Base-by-base conservation (phyloP, 2,329 filamentous ascomycete genomes). In the Daldinia sp. region DNA sequence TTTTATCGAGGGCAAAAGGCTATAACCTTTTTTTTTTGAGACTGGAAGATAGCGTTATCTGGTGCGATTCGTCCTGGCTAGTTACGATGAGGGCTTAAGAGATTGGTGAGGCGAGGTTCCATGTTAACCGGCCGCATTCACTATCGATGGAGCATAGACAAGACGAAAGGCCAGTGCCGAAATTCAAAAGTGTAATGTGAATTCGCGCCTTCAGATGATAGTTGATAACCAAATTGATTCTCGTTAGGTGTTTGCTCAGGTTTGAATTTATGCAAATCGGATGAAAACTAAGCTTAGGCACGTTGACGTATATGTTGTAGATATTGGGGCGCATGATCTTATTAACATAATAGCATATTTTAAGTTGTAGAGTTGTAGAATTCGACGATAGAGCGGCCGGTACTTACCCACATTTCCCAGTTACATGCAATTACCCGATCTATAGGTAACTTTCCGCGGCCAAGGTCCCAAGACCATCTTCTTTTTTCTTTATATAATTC, bases 371-470 rank as follows among this genome's bases (percentile, higher is more conserved):
- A 15, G 21, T 13, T 19, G 4, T 10, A n/a, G n/a, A n/a, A n/a
- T n/a, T n/a, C n/a, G n/a, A n/a, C n/a, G n/a, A n/a, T n/a, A n/a
- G n/a, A n/a, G n/a, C n/a, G n/a, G n/a, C n/a, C n/a, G n/a, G n/a
- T 43, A 56, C 53, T 55, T 69, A 54, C 57, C 67, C 64, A 60
- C 64, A 64, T 58, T 53, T 39, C 4, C 23, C 35, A 41, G 41
- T 13, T 29, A 7, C 19, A 45, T 64, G 58, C 64, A 64, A 60
- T 58, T 64, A 59, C 54, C 64, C 64, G 54, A 59, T 57, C 41
- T 53, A 41, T 41, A 32, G 53, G 23, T 39, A 21, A 39, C 37
- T 25, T 30, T 21, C 30, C 47, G 35, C 25, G 9, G 19, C n/a
- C 29, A 32, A 60, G 48, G 48, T 32, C 15, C 10, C 11, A 17